Percentiles rank a stretch among this genome's conserved stretches.
These are phyloP conservation scores for Apophysomyces ossiformis DNA, from an alignment of 371 early-diverging fungal genomes.

Conservation along the genomic window DNA sequence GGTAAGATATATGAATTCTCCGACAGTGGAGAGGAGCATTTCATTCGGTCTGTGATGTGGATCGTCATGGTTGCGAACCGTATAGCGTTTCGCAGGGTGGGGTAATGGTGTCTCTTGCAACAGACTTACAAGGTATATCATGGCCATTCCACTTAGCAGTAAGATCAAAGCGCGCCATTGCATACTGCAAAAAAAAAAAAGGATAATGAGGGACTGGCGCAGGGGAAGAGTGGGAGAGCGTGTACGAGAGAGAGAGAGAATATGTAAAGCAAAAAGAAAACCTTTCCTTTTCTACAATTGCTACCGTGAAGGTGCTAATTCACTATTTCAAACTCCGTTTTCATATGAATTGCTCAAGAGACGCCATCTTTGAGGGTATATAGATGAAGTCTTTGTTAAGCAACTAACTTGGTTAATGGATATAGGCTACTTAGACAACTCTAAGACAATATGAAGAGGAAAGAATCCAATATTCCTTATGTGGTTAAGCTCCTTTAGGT, in stretches of 20 bases:
- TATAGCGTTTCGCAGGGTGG: conserved; percentile 37
- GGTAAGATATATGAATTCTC: conserved; percentile 37
- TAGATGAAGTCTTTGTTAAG: no score
- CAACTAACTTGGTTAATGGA: no score
- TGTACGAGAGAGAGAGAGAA: conserved; percentile 1
- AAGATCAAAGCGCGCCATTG: conserved; percentile 51
- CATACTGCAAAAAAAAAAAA: conserved; percentile 29
- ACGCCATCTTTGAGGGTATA: no score
- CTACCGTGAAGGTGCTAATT: no score
- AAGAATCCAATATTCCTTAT: no score
- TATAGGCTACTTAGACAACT: no score
- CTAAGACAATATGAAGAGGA: no score
- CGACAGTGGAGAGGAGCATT: conserved; percentile 31
- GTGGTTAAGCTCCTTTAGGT: no score
- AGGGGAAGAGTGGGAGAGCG: conserved; percentile 3
- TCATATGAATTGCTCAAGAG: no score
- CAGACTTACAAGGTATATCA: conserved; percentile 42
- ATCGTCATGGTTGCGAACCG: conserved; percentile 15
- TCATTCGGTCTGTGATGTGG: conserved; percentile 28
- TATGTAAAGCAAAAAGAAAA: not conserved
- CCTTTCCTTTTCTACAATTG: no score
- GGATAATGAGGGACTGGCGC: conserved; percentile 1
- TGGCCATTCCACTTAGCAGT: conserved; percentile 35
- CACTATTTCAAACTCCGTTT: no score
- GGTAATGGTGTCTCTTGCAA: conserved; percentile 46